These are phyloP conservation scores for Collybia nuda DNA, from an alignment of 768 basidiomycete genomes.

Conservation along the genomic window DNA sequence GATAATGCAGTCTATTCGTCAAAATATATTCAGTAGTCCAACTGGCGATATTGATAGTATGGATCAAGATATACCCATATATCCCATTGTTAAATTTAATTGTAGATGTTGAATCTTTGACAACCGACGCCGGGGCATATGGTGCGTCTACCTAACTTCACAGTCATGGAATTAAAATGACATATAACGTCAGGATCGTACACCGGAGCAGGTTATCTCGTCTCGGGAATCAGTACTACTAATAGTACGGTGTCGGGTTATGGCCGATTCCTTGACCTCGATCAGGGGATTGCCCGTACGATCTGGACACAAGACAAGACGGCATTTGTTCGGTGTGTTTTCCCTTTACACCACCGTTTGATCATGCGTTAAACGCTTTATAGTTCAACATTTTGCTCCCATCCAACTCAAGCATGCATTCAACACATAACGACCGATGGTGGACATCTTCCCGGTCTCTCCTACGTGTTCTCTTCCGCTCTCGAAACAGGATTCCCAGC, in stretches of 20 bases:
- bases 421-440: constrained; percentile 41
- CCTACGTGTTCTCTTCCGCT: too few relatives aligned
- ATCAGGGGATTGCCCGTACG: constrained; percentile 55
- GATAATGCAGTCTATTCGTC: constrained; percentile 51
- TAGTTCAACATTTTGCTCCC: constrained; percentile 58
- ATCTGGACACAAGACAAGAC: constrained; percentile 55
- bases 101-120: constrained; percentile 53
- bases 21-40: constrained; percentile 55
- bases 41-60: constrained; percentile 60
- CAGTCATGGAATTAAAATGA: neutral
- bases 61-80: constrained; percentile 7
- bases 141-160: constrained; percentile 39
- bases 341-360: neutral
- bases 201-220: constrained; percentile 59
- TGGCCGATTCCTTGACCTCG: constrained; percentile 68
- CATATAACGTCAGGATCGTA: constrained; percentile 55
- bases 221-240: constrained; percentile 45
- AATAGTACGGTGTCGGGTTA: constrained; percentile 45
- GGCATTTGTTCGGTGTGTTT: constrained; percentile 47
- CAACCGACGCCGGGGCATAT: constrained; percentile 57
- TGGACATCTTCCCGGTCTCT: too few relatives aligned
- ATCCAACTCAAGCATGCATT: constrained; percentile 59
- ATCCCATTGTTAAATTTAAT: neutral
- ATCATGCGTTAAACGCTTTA: neutral
- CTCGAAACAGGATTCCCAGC: too few relatives aligned